A percentile compares a stretch with the other conserved stretches of the same genome.
phyloP scores from a whole-genome alignment of 208 protist genomes.

The Wallacemonas sp. region DNA sequence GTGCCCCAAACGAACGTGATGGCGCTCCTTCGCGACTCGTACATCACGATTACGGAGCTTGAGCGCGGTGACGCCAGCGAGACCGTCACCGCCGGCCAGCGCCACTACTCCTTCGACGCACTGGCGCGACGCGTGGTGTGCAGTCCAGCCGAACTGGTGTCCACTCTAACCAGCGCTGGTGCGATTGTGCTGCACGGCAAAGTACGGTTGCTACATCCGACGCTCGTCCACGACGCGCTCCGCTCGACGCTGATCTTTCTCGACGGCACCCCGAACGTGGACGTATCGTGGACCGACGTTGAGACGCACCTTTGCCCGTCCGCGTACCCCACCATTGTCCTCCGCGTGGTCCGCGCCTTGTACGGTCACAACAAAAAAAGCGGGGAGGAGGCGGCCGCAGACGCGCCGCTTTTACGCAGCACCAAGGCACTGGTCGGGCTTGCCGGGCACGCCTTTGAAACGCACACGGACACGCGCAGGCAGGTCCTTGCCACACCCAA shows the following conservation, averaged over 20 bases:
- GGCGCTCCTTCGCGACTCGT: conserved; percentile 27
- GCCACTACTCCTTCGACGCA: conserved; percentile 50
- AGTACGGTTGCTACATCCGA: conserved; percentile 58
- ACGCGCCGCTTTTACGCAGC: conserved; percentile 25
- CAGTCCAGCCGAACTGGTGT: conserved; percentile 59
- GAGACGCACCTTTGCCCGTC: conserved; percentile 48
- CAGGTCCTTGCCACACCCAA: background rate
- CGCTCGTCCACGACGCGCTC: conserved; percentile 42
- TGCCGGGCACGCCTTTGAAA: conserved; percentile 48
- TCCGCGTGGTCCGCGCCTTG: conserved; percentile 44
- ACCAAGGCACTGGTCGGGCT: conserved; percentile 41
- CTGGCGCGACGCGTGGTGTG: conserved; percentile 35
- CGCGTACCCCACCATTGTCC: conserved; percentile 54
- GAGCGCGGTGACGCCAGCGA: conserved; percentile 20
- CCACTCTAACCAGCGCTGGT: conserved; percentile 29
- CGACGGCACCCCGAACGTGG: conserved; percentile 24
- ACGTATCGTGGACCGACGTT: conserved; percentile 33
- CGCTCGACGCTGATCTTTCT: conserved; percentile 38
- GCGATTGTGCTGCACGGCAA: conserved; percentile 53
- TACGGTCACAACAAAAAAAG: conserved; percentile 27
- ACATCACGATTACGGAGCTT: conserved; percentile 54
- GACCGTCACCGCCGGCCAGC: background rate
- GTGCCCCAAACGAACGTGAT: conserved; percentile 35
- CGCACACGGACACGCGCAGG: background rate
- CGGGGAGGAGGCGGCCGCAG: background rate